Evolutionary conservation across 768 basidiomycete species (phyloP), one percentile per base, ranked within the genome.

Genomic region (Rhizopogon salebrosus): DNA sequence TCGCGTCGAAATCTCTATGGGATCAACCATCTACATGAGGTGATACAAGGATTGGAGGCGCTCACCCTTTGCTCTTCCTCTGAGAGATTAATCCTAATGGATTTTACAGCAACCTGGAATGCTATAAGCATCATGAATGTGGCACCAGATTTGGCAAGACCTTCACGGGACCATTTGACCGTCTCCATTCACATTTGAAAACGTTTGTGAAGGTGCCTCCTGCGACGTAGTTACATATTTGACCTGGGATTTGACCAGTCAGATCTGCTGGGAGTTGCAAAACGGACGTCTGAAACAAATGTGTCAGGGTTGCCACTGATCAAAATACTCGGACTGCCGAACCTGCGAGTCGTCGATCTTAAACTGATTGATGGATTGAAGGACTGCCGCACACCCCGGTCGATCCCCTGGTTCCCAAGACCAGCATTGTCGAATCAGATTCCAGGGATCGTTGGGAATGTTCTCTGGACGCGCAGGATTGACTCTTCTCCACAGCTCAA

Each of bases 1-100:
- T 60, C 61, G 16, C 45, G 46, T 13, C 35, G 39, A 18, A 63
- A 43, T 27, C 46, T 36, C 62, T 63, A 4, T 1, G n/a, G 20
- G 18, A n/a, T 50, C 2, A 8, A 23, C 5, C 4, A n/a, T 50
- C 2, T 4, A 23, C 5, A 3, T 22, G 4, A 22, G n/a, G 35
- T 20, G 10, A 13, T 24, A 37, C 7, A 36, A 13, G n/a, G 22
- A 16, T 2, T 14, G 40, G 7, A 38, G n/a, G 22, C 4, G 9
- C 24, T 29, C 34, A 22, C 27, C 10, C 23, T 18, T 20, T 8
- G 10, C 7, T 27, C 49, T 27, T 27, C 20, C 7, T 22, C 2
- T 11, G 34, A 34, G 11, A 37, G 10, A 8, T 11, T 10, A 31
- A 37, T 2, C 23, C 4, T n/a, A 18, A 29, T 24, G 4, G 37